These are phyloP conservation scores for Triticum monococcum DNA, from an alignment of 176 grass and related monocot genomes.

Conservation along the genomic window DNA sequence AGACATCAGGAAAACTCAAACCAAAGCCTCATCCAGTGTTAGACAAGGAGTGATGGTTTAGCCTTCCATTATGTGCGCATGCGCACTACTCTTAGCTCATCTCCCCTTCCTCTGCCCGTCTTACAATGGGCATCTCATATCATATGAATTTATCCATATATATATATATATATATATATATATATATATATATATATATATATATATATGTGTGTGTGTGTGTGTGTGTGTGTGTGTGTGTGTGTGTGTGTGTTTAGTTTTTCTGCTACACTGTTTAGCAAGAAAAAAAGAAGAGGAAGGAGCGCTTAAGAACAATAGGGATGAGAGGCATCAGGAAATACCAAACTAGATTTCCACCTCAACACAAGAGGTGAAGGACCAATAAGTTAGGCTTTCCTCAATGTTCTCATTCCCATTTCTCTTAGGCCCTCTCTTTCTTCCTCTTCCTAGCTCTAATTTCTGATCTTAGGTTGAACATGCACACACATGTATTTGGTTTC, in stretches of 20 bases:
- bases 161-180: no score
- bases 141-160: not conserved
- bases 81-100: not conserved
- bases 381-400: not conserved
- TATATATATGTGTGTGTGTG: no score
- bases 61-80: constrained; percentile 29
- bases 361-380: not conserved
- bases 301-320: constrained; percentile 14
- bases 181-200: no score
- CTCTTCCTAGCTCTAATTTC: not conserved
- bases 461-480: not conserved
- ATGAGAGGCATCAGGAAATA: constrained; percentile 26
- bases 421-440: not conserved
- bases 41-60: not conserved
- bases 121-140: not conserved
- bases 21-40: not conserved
- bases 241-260: no score
- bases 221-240: no score
- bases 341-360: not conserved
- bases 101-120: not conserved
- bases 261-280: not conserved
- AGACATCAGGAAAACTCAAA: constrained; percentile 29
- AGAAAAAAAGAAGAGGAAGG: constrained; percentile 9
- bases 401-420: not conserved
- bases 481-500: not conserved